Evolutionary conservation across 106 monocot species (phyloP).

Genomic region (Dactylorhiza incarnata): DNA sequence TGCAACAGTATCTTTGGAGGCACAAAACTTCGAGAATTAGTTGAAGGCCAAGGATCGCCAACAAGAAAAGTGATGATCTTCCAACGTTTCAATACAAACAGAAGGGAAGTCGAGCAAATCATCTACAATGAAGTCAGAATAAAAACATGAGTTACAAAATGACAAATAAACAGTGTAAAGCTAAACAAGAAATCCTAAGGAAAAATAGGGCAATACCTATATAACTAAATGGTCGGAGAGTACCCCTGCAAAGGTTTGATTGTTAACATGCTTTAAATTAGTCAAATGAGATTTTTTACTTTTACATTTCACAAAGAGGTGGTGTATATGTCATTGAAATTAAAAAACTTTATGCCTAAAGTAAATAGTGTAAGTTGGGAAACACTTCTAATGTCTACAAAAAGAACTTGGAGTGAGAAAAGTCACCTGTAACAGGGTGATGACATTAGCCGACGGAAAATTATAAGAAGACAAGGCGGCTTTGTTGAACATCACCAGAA

Average conservation of each 20-base stretch:
- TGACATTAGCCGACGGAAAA: constrained; percentile 92
- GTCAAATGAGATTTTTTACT: not conserved
- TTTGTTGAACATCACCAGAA: constrained; percentile 91
- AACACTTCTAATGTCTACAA: not conserved
- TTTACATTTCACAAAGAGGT: not conserved
- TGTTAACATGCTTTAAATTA: not conserved
- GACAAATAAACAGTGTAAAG: not conserved
- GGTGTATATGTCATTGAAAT: not conserved
- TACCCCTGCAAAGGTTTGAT: not conserved
- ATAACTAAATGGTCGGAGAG: not conserved
- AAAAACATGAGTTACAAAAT: not conserved
- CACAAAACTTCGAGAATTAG: constrained; percentile 51
- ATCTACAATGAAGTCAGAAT: constrained; percentile 48
- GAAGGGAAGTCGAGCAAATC: constrained; percentile 64
- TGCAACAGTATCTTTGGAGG: constrained; percentile 56
- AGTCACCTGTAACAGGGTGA: constrained; percentile 86
- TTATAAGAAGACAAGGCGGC: constrained; percentile 89
- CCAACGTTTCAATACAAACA: constrained; percentile 69
- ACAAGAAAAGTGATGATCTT: constrained; percentile 68
- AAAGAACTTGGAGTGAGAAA: not conserved
- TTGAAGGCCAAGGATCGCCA: constrained; percentile 44
- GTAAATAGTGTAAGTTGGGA: not conserved
- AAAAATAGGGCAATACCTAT: not conserved
- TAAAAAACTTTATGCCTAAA: not conserved
- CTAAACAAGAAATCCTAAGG: not conserved